These are phyloP conservation scores for Madurella mycetomatis DNA, from an alignment of 2,329 filamentous ascomycete genomes.

Conservation along the genomic window DNA sequence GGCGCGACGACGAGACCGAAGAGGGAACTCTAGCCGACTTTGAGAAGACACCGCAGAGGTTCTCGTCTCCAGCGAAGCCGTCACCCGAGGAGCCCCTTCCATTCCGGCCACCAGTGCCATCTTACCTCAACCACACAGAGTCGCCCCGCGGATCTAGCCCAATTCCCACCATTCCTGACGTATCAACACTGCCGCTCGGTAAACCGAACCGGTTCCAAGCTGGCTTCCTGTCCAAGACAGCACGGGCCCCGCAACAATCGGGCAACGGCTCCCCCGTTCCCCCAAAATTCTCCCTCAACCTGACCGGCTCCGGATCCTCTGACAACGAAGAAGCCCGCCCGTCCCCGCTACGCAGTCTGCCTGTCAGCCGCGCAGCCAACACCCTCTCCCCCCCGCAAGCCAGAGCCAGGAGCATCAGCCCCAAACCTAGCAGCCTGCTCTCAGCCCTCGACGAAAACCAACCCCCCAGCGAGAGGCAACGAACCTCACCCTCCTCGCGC, in stretches of 20 bases:
- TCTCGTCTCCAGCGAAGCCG: slow-evolving; percentile 50
- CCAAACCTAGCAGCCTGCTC: slow-evolving; percentile 32
- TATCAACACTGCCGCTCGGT: slow-evolving; percentile 32
- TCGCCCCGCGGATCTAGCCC: slow-evolving; percentile 48
- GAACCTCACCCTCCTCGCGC: slow-evolving; percentile 9
- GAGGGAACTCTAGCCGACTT: slow-evolving; percentile 85
- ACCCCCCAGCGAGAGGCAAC: slow-evolving; percentile 29
- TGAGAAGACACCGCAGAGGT: slow-evolving; percentile 78
- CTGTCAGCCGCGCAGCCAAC: slow-evolving; percentile 46
- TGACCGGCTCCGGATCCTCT: slow-evolving; percentile 57
- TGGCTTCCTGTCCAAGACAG: slow-evolving; percentile 68
- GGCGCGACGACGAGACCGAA: slow-evolving; percentile 83
- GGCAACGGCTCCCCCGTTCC: slow-evolving; percentile 59
- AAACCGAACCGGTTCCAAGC: slow-evolving; percentile 80
- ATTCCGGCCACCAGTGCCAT: slow-evolving; percentile 46
- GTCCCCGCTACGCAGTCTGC: slow-evolving; percentile 48
- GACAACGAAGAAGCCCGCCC: slow-evolving; percentile 42
- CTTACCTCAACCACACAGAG: slow-evolving; percentile 49
- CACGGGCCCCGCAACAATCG: slow-evolving; percentile 36
- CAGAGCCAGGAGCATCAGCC: slow-evolving; percentile 20
- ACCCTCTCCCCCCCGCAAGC: slow-evolving; percentile 43
- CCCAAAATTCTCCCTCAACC: slow-evolving; percentile 52
- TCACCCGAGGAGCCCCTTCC: slow-evolving; percentile 45
- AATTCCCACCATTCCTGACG: slow-evolving; percentile 52
- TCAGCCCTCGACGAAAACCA: slow-evolving; percentile 32